A percentile compares a stretch with the other conserved stretches of the same genome.
Evolutionary conservation across 192 early-diverging fungal genomes (phyloP).

Genomic region (Spinellus fusiger): DNA sequence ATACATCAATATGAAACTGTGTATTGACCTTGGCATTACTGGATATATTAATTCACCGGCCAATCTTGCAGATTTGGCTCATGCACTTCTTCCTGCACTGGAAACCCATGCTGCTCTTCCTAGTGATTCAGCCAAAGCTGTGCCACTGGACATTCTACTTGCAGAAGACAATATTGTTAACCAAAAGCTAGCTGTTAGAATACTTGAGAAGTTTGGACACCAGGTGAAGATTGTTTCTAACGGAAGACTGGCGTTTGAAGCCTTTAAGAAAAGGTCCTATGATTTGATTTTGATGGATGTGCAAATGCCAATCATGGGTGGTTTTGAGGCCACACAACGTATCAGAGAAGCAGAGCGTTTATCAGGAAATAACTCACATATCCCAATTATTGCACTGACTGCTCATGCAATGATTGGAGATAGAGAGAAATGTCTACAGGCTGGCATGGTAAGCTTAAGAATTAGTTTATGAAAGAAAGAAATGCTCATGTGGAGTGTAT

Average conservation of each 20-base stretch:
- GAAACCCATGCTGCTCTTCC: constrained; percentile 59
- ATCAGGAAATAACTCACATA: constrained; percentile 36
- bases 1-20: constrained; percentile 60
- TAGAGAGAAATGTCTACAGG: constrained; percentile 74
- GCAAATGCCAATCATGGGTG: constrained; percentile 89
- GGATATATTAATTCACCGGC: constrained; percentile 66
- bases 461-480: neutral
- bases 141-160: constrained; percentile 69
- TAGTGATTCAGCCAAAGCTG: constrained; percentile 53
- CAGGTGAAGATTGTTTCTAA: constrained; percentile 72
- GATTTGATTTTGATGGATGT: constrained; percentile 82
- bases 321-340: constrained; percentile 78
- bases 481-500: neutral
- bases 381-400: constrained; percentile 80
- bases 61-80: constrained; percentile 54
- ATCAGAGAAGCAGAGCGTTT: constrained; percentile 67
- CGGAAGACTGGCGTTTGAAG: constrained; percentile 74
- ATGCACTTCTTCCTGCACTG: constrained; percentile 65
- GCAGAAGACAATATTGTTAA: constrained; percentile 88
- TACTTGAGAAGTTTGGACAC: constrained; percentile 72
- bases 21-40: constrained; percentile 63
- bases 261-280: constrained; percentile 52
- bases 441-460: constrained; percentile 61
- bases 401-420: constrained; percentile 91
- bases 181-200: constrained; percentile 72